phyloP scores from a whole-genome alignment of 78 protist species.

The Dictyostelium firmibasis region DNA sequence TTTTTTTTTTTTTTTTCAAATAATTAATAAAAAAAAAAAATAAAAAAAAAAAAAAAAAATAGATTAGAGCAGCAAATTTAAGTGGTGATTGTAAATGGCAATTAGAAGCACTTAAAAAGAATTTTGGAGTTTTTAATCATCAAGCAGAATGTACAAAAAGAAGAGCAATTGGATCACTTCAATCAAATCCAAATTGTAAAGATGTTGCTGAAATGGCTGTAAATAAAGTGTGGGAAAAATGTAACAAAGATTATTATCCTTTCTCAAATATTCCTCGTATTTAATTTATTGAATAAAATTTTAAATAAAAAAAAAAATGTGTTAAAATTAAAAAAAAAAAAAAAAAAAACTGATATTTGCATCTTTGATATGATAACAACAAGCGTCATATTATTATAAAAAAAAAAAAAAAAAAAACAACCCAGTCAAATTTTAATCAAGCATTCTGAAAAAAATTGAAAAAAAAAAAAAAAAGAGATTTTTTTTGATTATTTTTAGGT shows the following conservation, averaged over 20 bases:
- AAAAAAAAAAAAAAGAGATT: no score
- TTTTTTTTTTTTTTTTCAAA: no score
- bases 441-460: no score
- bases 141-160: constrained; percentile 58
- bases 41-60: not conserved
- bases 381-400: not conserved
- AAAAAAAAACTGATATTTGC: not conserved
- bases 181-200: constrained; percentile 62
- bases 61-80: constrained; percentile 90
- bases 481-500: no score
- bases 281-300: no score
- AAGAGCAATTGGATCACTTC: constrained; percentile 66
- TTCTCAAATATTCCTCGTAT: constrained; percentile 43
- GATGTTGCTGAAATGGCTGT: constrained; percentile 50
- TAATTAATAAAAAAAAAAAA: not conserved
- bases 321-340: not conserved
- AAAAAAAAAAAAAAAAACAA: no score
- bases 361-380: not conserved
- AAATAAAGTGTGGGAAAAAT: constrained; percentile 50
- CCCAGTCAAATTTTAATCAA: no score
- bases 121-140: constrained; percentile 11
- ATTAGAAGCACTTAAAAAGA: constrained; percentile 31
- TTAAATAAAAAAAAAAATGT: not conserved
- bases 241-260: constrained; percentile 66
- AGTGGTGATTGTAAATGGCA: constrained; percentile 89